Evolutionary conservation across 164 flowering plant genomes (phyloP).

Genomic region (Kingdonia uniflora): DNA sequence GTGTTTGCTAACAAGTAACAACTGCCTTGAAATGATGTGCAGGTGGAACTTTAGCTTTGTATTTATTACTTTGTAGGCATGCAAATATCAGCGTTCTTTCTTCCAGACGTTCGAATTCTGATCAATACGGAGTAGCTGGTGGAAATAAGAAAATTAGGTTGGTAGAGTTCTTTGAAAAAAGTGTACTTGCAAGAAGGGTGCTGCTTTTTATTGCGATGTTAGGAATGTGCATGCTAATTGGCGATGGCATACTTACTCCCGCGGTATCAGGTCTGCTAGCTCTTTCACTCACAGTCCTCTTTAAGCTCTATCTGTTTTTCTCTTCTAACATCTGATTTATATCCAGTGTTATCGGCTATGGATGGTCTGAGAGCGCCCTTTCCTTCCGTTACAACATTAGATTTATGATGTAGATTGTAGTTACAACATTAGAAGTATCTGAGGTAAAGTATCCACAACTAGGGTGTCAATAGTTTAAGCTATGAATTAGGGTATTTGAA

Average conservation of each 20-base stretch:
- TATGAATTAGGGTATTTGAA: too few species aligned
- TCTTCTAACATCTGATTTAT: neutral
- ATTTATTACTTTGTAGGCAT: conserved; percentile 69
- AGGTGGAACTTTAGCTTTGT: conserved; percentile 88
- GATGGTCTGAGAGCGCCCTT: conserved; percentile 68
- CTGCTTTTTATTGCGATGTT: conserved; percentile 70
- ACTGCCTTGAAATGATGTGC: conserved; percentile 12
- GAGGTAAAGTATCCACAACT: too few species aligned
- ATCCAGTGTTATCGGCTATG: conserved; percentile 76
- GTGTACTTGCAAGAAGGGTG: conserved; percentile 56
- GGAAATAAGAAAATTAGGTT: conserved; percentile 26
- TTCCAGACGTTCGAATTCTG: conserved; percentile 17
- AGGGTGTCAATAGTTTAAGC: too few species aligned
- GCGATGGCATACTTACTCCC: conserved; percentile 88
- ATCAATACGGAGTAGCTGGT: conserved; percentile 12
- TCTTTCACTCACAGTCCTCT: too few species aligned
- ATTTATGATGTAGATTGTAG: too few species aligned
- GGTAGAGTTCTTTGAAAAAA: conserved; percentile 44
- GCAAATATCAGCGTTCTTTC: conserved; percentile 47
- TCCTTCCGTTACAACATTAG: conserved; percentile 32
- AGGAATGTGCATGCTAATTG: conserved; percentile 86
- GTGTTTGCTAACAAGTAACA: too few species aligned
- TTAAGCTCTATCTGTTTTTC: neutral
- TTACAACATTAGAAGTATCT: too few species aligned
- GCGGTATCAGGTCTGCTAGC: conserved; percentile 65